A percentile compares a stretch with the other conserved stretches of the same genome.
These are phyloP conservation scores for Talaromyces nanjingensis DNA, from an alignment of 495 filamentous ascomycete genomes.

Conservation along the genomic window DNA sequence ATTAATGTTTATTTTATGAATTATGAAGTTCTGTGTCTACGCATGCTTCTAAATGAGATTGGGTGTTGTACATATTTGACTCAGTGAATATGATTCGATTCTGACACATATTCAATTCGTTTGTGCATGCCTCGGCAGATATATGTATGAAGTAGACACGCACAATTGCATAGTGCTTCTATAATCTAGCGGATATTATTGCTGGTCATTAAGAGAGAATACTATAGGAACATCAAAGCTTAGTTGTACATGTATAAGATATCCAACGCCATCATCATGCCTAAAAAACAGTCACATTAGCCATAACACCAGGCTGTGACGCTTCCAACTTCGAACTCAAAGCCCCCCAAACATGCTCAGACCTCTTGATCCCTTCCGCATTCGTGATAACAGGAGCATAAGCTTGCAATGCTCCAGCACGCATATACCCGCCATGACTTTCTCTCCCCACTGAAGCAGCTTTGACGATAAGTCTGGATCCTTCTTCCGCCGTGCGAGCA, in stretches of 20 bases:
- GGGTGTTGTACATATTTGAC: neutral
- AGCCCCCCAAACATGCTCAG: neutral
- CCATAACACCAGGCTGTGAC: neutral
- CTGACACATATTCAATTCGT: neutral
- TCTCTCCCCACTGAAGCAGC: neutral
- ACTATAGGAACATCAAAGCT: neutral
- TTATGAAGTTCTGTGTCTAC: neutral
- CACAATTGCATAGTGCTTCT: neutral
- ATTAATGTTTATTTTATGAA: slow-evolving; percentile 7
- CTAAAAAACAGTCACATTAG: neutral
- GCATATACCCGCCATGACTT: neutral
- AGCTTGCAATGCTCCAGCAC: neutral
- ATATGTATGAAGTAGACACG: neutral
- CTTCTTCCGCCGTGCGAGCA: neutral
- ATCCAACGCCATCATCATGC: neutral
- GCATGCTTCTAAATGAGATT: neutral
- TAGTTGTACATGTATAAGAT: neutral
- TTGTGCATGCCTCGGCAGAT: neutral
- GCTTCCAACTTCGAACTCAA: neutral
- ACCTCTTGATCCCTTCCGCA: neutral
- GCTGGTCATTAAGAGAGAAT: neutral
- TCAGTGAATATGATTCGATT: neutral
- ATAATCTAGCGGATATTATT: neutral
- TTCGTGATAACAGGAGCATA: neutral
- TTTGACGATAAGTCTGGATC: neutral